A percentile compares a stretch with the other conserved stretches of the same genome.
Conservation (phyloP, 1,139 yeast genomes). For the Hyphopichia burtonii region DNA sequence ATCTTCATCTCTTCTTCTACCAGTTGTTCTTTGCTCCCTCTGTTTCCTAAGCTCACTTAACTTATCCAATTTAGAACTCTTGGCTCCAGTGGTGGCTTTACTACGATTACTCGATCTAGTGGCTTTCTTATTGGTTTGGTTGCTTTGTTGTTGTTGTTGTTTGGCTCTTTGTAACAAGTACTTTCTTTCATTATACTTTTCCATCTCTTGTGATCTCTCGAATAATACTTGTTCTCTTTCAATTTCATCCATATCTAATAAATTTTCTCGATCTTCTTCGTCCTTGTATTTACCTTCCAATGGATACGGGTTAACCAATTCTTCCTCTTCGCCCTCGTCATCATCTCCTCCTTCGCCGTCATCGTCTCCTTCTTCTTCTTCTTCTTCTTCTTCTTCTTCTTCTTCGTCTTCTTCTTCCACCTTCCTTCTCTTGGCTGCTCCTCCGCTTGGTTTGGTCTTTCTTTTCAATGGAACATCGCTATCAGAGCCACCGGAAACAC, state of each 20-base stretch:
- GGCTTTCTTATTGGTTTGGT: constrained; percentile 18
- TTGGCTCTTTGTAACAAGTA: constrained; percentile 79
- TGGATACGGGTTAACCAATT: constrained; percentile 77
- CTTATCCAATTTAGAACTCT: constrained; percentile 46
- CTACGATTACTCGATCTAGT: constrained; percentile 27
- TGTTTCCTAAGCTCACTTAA: constrained; percentile 83
- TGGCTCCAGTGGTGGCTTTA: constrained; percentile 26
- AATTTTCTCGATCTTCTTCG: constrained; percentile 65
- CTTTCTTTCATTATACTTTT: constrained; percentile 76
- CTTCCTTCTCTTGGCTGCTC: constrained; percentile 19
- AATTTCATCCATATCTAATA: constrained; percentile 83
- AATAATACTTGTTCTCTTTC: constrained; percentile 87
- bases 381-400: constrained; percentile 17
- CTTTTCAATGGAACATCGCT: constrained; percentile 19
- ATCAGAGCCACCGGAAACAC: constrained; percentile 22
- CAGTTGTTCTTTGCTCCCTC: constrained; percentile 63
- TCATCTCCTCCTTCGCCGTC: constrained; percentile 22
- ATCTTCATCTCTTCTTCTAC: constrained; percentile 23
- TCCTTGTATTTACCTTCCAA: constrained; percentile 88
- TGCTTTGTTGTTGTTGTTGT: constrained; percentile 41
- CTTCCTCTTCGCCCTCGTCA: constrained; percentile 23
- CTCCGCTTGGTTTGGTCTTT: constrained; percentile 24
- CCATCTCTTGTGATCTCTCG: constrained; percentile 91
- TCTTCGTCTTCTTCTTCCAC: constrained; percentile 15
- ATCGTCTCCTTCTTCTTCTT: constrained; percentile 28